phyloP scores from a whole-genome alignment of 192 early-diverging fungal species.

The Spinellus fusiger region DNA sequence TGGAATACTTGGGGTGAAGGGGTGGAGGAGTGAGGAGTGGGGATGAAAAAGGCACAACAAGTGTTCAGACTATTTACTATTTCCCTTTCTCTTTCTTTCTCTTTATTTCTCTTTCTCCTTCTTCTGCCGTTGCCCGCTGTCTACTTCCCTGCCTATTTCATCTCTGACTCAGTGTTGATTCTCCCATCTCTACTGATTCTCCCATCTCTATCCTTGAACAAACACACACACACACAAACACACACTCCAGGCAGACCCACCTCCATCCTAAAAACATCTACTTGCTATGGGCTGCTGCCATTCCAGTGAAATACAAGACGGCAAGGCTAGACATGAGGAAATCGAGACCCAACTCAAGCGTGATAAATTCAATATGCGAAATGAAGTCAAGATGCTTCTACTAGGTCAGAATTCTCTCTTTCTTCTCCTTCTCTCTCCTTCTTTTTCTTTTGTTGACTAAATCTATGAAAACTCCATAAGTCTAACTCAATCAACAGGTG shows the following conservation, averaged over 20 bases:
- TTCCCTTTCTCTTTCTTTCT: not conserved
- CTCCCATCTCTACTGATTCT: not conserved
- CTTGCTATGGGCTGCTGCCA: slow-evolving; percentile 80
- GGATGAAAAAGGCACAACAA: too few relatives aligned
- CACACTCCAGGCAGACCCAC: not conserved
- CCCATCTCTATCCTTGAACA: not conserved
- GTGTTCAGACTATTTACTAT: too few relatives aligned
- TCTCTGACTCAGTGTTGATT: not conserved
- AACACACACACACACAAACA: not conserved
- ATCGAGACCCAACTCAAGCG: slow-evolving; percentile 86
- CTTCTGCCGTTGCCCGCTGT: not conserved
- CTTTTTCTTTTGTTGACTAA: not conserved
- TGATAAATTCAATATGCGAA: slow-evolving; percentile 74
- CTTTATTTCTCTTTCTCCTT: not conserved
- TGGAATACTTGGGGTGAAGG: too few relatives aligned
- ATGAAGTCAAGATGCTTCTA: slow-evolving; percentile 96
- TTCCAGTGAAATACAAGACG: slow-evolving; percentile 82
- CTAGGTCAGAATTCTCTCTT: slow-evolving; percentile 46
- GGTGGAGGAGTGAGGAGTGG: too few relatives aligned
- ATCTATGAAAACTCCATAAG: not conserved
- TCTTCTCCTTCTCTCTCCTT: not conserved
- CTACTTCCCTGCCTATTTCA: not conserved
- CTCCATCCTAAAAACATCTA: not conserved
- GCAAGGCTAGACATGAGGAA: slow-evolving; percentile 78
- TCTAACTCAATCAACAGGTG: slow-evolving; percentile 45